These are phyloP conservation scores for Ceratobasidium sp. DNA, from an alignment of 1,284 basidiomycete genomes.

Conservation along the genomic window DNA sequence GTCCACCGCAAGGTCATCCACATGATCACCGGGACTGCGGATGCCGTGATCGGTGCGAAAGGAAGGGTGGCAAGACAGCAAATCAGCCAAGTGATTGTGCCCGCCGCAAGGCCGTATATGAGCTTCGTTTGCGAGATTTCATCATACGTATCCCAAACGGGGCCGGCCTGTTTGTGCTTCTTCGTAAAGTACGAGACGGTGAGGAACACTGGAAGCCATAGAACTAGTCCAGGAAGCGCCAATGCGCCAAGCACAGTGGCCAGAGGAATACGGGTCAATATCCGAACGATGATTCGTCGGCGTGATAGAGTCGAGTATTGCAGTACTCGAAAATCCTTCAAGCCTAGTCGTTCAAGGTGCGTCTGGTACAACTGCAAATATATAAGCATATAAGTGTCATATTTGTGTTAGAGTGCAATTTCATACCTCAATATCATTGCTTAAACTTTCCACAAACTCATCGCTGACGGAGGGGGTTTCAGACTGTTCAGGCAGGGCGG, in stretches of 20 bases:
- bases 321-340: conserved; percentile 85
- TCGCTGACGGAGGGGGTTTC: conserved; percentile 12
- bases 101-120: conserved; percentile 78
- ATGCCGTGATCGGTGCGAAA: conserved; percentile 64
- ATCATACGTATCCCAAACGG: conserved; percentile 83
- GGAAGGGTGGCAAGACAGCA: conserved; percentile 69
- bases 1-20: conserved; percentile 89
- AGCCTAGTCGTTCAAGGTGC: conserved; percentile 67
- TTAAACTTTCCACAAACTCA: conserved; percentile 57
- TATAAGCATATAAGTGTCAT: neutral
- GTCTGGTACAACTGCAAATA: conserved; percentile 74
- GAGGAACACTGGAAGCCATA: conserved; percentile 81
- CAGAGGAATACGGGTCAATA: conserved; percentile 72
- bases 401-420: neutral
- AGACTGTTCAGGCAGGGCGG: neutral
- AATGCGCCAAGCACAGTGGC: conserved; percentile 72
- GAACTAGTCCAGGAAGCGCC: conserved; percentile 79
- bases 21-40: conserved; percentile 77
- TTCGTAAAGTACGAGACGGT: conserved; percentile 72
- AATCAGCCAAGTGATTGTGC: conserved; percentile 69
- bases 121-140: conserved; percentile 91
- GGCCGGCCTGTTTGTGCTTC: conserved; percentile 79
- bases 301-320: conserved; percentile 54
- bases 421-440: conserved; percentile 70
- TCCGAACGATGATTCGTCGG: conserved; percentile 60